Evolutionary conservation across 2,329 filamentous ascomycete species (phyloP), one percentile per base, ranked within the genome.

Genomic region (Eutypa lata): DNA sequence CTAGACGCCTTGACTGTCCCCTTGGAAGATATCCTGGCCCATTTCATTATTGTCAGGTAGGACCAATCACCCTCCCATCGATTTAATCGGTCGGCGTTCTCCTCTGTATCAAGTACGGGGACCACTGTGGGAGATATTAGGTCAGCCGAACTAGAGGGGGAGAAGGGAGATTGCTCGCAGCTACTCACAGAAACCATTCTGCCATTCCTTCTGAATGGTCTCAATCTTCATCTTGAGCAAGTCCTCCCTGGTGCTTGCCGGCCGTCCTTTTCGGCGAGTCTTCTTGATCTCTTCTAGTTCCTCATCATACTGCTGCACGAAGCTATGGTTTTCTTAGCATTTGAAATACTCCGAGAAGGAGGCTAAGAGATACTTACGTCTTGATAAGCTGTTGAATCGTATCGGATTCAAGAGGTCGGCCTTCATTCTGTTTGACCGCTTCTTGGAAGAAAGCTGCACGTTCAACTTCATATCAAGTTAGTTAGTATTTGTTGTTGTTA

Each of bases 31-130:
- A 97, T 76, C 56, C 90, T 86, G 55, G 91, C 78, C 79, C 92
- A 97, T 54, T 86, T 83, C 60, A 97, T 69, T 8, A 81, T 87
- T 33, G 86, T 83, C 57, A 97, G 78, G 62, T 88, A 87, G 8
- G 89, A 80, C 93, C 93, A 97, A 24, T 89, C 82, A 3, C 89
- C 89, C 58, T 91, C 88, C 90, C 91, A 97, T 21, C 79, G 77
- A 57, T 83, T 80, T 40, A 97, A 71, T 59, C 82, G 79, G 53
- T 78, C 72, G 49, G 89, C 72, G 60, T 86, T 91, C 47, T 86
- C 80, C 40, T 79, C 76, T 42, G 85, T 80, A 51, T 84, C 81
- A 50, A 97, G 74, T 66, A 97, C 89, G 0, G 93, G 92, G 40
- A 95, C 71, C 55, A 83, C 84, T 87, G 51, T 16, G 38, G 42